A percentile compares a stretch with the other conserved stretches of the same genome.
phyloP scores from a whole-genome alignment of 2,329 filamentous ascomycete genomes.

The Cadophora malorum region DNA sequence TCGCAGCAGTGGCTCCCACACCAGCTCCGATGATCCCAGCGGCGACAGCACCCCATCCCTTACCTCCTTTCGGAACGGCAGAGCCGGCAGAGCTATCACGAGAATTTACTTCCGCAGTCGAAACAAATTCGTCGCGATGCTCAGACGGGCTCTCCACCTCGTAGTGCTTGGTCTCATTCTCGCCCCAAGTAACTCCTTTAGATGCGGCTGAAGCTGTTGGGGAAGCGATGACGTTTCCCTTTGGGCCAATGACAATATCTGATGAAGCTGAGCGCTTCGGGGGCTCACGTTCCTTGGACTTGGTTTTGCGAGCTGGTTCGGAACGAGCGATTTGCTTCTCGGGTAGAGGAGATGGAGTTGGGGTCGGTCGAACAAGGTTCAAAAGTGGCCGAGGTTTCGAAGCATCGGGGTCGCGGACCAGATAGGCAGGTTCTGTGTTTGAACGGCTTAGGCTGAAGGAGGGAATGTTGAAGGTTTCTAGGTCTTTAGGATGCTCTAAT shows the following conservation, averaged over 20 bases:
- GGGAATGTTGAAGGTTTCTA: conserved; percentile 47
- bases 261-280: conserved; percentile 32
- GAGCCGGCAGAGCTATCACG: conserved; percentile 47
- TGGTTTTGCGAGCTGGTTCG: conserved; percentile 29
- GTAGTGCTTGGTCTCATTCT: conserved; percentile 69
- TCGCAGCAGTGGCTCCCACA: conserved; percentile 42
- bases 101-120: conserved; percentile 31
- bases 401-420: conserved; percentile 40
- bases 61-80: conserved; percentile 34
- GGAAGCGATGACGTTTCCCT: conserved; percentile 52
- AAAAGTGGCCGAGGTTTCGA: conserved; percentile 56
- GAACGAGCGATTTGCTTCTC: conserved; percentile 48
- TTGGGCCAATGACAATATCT: conserved; percentile 50
- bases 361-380: conserved; percentile 67
- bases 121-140: conserved; percentile 41
- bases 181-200: conserved; percentile 69
- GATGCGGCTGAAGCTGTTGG: conserved; percentile 53
- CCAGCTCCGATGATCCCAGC: conserved; percentile 55
- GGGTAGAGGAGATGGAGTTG: conserved; percentile 56
- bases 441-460: conserved; percentile 45
- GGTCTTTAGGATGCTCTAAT: conserved; percentile 58
- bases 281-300: conserved; percentile 28
- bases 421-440: conserved; percentile 45
- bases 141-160: conserved; percentile 64
- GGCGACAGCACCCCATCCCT: conserved; percentile 59